Percentiles rank a stretch among this genome's conserved stretches.
phyloP scores from a whole-genome alignment of 2,329 filamentous ascomycete genomes.

The Fusarium chuoi region DNA sequence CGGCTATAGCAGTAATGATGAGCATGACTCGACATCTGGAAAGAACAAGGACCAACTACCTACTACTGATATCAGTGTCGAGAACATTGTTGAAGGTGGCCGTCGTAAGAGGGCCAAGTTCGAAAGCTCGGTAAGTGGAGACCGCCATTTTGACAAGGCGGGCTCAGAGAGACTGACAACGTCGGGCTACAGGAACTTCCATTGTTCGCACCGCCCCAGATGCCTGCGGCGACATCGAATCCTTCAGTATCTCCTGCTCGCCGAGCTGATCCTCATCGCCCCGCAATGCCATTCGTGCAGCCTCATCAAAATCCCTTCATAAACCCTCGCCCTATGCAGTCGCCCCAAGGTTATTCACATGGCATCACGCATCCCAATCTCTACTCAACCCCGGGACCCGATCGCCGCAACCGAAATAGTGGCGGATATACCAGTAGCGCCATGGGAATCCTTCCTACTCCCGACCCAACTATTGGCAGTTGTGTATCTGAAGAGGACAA shows the following conservation, averaged over 20 bases:
- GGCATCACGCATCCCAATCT: slow-evolving; percentile 59
- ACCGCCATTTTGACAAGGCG: slow-evolving; percentile 38
- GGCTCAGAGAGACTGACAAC: slow-evolving; percentile 45
- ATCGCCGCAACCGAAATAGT: slow-evolving; percentile 75
- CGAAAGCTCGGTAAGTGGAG: slow-evolving; percentile 89
- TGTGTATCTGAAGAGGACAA: slow-evolving; percentile 95
- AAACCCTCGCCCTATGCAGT: slow-evolving; percentile 81
- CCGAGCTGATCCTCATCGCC: slow-evolving; percentile 77
- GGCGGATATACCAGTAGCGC: slow-evolving; percentile 62
- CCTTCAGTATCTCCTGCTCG: slow-evolving; percentile 95
- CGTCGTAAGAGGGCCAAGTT: slow-evolving; percentile 94
- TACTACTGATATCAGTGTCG: slow-evolving; percentile 96
- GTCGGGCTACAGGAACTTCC: slow-evolving; percentile 79
- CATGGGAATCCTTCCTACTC: slow-evolving; percentile 80
- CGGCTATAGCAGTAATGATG: slow-evolving; percentile 89
- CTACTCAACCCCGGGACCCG: slow-evolving; percentile 71
- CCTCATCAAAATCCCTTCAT: slow-evolving; percentile 82
- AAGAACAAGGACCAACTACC: slow-evolving; percentile 87
- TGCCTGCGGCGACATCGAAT: slow-evolving; percentile 93
- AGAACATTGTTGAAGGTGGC: slow-evolving; percentile 97
- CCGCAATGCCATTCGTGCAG: slow-evolving; percentile 79
- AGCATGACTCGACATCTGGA: slow-evolving; percentile 76
- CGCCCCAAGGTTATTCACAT: slow-evolving; percentile 79
- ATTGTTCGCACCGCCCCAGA: slow-evolving; percentile 92
- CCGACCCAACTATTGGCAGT: slow-evolving; percentile 96